Conservation (phyloP, 2,329 filamentous ascomycete genomes). For the Fusarium paranaense region DNA sequence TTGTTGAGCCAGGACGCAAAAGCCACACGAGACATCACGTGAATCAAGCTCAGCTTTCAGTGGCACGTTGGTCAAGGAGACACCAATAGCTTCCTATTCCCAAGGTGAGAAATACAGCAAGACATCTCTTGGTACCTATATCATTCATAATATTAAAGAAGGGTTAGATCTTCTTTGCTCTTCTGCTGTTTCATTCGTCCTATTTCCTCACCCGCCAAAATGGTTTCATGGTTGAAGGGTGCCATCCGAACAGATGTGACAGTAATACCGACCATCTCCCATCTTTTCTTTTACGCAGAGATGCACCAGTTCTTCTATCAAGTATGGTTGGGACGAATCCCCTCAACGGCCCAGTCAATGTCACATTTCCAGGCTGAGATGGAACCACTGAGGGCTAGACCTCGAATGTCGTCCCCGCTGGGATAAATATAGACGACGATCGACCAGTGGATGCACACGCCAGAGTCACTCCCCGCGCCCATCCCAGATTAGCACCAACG, state of each 20-base stretch:
- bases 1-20: neutral
- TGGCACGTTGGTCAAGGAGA: neutral
- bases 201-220: neutral
- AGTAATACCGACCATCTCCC: neutral
- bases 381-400: slow-evolving; percentile 4
- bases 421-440: slow-evolving; percentile 34
- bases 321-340: neutral
- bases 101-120: neutral
- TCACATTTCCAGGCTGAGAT: slow-evolving; percentile 12
- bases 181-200: neutral
- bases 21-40: neutral
- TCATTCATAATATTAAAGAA: neutral
- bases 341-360: neutral
- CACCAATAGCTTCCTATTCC: neutral
- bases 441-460: slow-evolving; percentile 16
- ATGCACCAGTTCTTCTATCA: neutral
- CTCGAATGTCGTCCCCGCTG: slow-evolving; percentile 1
- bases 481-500: slow-evolving; percentile 19
- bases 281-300: neutral
- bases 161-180: neutral
- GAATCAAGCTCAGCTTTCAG: neutral
- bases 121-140: neutral
- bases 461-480: slow-evolving; percentile 18
- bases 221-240: neutral
- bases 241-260: neutral